Evolutionary conservation across 805 yeast species (phyloP), one percentile per base, ranked within the genome.

Genomic region (Wickerhamiella galacta): DNA sequence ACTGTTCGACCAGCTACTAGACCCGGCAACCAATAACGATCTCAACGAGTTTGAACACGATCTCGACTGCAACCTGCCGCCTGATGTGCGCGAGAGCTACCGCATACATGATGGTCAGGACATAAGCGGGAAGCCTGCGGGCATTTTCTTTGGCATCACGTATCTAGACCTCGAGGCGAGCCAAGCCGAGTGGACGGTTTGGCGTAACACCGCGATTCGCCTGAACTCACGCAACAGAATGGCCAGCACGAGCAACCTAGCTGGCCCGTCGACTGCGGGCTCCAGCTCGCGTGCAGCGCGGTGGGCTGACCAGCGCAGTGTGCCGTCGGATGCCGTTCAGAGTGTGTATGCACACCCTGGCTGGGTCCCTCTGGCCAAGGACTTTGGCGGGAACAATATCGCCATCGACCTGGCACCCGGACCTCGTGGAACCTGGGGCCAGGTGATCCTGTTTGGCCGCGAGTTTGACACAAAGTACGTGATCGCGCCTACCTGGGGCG

Each of bases 361-460:
- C 46, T 87, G 98, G 98, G 72, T 87, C 38, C 96, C 98, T 3
- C 55, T 87, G 33, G 71, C 80, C 24, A 81, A 87, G 31, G 98
- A 87, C 53, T 72, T 70, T 34, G 75, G 72, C 16, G 98, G 98
- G 29, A 87, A 87, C 58, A 85, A 83, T 53, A 74, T 87, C 41
- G 98, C 83, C 33, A 61, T 90, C 11, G 98, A 87, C 57, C 64
- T 87, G 38, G 74, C 80, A 2, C 87, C 90, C 1, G 94, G 82
- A 6, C 66, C 74, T 7, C 57, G 58, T 18, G 94, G 95, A 28
- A 64, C 61, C 37, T 72, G 78, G 68, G 98, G 96, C 24, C 98
- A 87, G 58, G 76, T 90, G 14, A 87, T 87, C 40, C 50, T 85
- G 34, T 87, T 80, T 54, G 98, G 98, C 25, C 73, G 95, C 49